A percentile compares a stretch with the other conserved stretches of the same genome.
These are phyloP conservation scores for Dryadomyces sulphureus DNA, from an alignment of 2,329 filamentous ascomycete species.

Conservation along the genomic window DNA sequence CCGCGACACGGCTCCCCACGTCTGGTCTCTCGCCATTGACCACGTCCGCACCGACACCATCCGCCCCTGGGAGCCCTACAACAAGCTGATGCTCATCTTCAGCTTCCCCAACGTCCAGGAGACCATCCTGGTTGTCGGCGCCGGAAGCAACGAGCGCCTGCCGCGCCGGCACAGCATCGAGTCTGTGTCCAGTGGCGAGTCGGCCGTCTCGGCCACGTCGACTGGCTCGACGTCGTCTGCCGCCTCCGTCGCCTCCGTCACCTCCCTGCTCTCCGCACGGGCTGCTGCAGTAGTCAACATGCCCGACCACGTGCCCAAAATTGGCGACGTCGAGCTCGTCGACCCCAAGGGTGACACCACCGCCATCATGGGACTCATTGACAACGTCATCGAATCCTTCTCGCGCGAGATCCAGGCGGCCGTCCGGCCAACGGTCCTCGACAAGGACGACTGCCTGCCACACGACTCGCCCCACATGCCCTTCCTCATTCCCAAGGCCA, in stretches of 20 bases:
- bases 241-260: background rate
- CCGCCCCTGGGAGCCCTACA: constrained; percentile 35
- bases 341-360: constrained; percentile 15
- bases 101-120: constrained; percentile 24
- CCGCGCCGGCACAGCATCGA: constrained; percentile 6
- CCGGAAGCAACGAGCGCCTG: constrained; percentile 2
- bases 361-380: constrained; percentile 10
- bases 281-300: background rate
- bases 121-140: constrained; percentile 21
- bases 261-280: background rate
- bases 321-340: constrained; percentile 15
- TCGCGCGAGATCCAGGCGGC: constrained; percentile 11
- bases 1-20: constrained; percentile 17
- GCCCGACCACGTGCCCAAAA: constrained; percentile 7
- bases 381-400: constrained; percentile 14
- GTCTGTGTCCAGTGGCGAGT: constrained; percentile 6
- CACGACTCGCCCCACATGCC: constrained; percentile 7
- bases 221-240: background rate
- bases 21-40: constrained; percentile 28
- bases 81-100: constrained; percentile 29
- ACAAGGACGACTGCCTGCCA: constrained; percentile 2
- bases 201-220: background rate
- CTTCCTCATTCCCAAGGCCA: constrained; percentile 12
- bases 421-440: background rate
- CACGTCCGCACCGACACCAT: constrained; percentile 27